Base-by-base conservation (phyloP, 371 early-diverging fungal genomes). In the Haplosporangium sp. region DNA sequence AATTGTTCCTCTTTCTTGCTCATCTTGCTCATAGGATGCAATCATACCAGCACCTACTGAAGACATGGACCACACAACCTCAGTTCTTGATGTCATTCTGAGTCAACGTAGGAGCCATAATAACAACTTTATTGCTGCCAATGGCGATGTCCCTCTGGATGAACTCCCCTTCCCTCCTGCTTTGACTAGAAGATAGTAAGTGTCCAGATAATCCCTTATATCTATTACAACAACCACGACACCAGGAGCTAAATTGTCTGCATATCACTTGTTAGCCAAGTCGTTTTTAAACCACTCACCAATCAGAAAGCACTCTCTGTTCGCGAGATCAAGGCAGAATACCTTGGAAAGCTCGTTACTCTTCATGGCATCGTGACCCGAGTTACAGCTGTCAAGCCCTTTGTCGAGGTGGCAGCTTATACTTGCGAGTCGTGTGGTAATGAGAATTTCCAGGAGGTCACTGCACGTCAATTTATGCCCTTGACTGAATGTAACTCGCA, bases 361-460 rank as follows among this genome's bases (percentile, higher is more conserved):
- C 89, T 99, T 40, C 92, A 95, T 61, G 99, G 99, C 50, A 97
- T 99, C 63, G 96, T 99, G 15, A 99, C 99, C 4, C 94, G 98
- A 61, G 96, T 97, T 45, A 91, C 94, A n/a, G 98, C 98, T 72
- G 98, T 99, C 45, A 97, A 97, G 72, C 99, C 99, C 8, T 89
- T 93, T 73, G 88, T 97, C 56, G 89, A 90, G 37, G 99, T 99
- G 68, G 92, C 95, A 63, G 95, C 98, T 1, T 97, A 97, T 88
- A 91, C 92, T 69, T 99, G 99, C 87, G 99, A 99, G 76, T 88
- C 91, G 45, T 99, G 99, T 86, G 99, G 99, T 15, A 87, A 91
- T 84, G 99, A 99, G 87, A 94, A 97, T 61, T 99, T 98, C 86
- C 98, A 99, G 87, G 96, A 97, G 83, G 94, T 99, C 66, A 94